Evolutionary conservation across 352 stramenopile species (phyloP), one percentile per base, ranked within the genome.

Genomic region (Globisporangium apiculatum): DNA sequence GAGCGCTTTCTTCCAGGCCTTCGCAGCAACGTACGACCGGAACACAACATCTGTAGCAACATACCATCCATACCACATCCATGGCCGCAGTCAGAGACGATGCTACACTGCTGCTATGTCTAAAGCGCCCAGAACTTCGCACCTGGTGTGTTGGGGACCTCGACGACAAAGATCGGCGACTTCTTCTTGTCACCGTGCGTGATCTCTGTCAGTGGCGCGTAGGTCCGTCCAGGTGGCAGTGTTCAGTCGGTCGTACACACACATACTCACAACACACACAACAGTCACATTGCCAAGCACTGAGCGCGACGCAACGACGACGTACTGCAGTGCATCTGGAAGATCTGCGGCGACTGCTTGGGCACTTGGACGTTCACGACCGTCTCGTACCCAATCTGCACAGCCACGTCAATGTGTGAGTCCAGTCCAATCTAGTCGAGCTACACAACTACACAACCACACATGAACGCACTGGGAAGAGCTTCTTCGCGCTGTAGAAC

Each of bases 1-100:
- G 2, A 94, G 56, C 42, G 84, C 82, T 58, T 91, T 91, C 40
- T 87, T 91, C 84, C 84, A 94, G 10, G 84, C 84, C 68, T 89
- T 91, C 54, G 62, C 86, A 17, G 80, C 68, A 36, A 88, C 76
- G 41, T 90, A 89, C 36, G 79, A 91, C 35, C 80, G 77, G 58
- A 94, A 94, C 4, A 84, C 71, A n/a, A 90, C 74, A 17, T 89
- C 82, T 70, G 65, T 50, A 55, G 36, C 5, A 43, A 31, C 24
- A 31, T 31, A 31, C 24, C 24, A 31, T 31, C 24, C 24, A 31
- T 31, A 31, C 24, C 24, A 31, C 24, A 31, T 3, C 24, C 40
- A 14, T 40, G 35, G 12, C 58, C 31, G 53, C 53, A 37, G 9
- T n/a, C 35, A 12, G 17, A 43, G 17, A 63, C 38, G 35, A 41